phyloP scores from a whole-genome alignment of 2,329 filamentous ascomycete species.

The Trichoderma atroviride region DNA sequence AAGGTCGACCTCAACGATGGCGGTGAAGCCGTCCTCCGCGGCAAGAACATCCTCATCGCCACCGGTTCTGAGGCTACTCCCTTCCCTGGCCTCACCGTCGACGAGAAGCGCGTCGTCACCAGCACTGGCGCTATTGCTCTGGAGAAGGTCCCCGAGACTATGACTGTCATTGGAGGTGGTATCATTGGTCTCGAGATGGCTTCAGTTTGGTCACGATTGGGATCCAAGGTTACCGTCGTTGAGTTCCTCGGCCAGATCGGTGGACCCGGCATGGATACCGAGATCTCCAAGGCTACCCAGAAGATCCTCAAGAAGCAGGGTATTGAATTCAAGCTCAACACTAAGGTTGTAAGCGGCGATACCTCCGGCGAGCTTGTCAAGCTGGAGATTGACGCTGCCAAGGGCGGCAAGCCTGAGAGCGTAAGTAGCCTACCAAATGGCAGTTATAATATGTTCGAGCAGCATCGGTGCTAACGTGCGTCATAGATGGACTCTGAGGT shows the following conservation, averaged over 20 bases:
- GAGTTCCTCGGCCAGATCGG: slow-evolving; percentile 97
- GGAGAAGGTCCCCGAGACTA: slow-evolving; percentile 88
- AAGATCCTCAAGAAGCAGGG: slow-evolving; percentile 96
- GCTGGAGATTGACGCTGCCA: slow-evolving; percentile 85
- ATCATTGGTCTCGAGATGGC: slow-evolving; percentile 99
- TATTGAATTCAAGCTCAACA: slow-evolving; percentile 96
- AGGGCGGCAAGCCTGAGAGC: slow-evolving; percentile 92
- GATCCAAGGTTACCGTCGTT: slow-evolving; percentile 92
- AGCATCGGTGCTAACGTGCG: slow-evolving; percentile 30
- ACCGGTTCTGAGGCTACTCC: slow-evolving; percentile 94
- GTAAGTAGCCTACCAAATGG: slow-evolving; percentile 53
- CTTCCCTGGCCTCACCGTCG: slow-evolving; percentile 92
- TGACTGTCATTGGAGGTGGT: slow-evolving; percentile 96
- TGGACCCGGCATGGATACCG: slow-evolving; percentile 94
- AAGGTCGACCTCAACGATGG: slow-evolving; percentile 89
- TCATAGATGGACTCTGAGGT: slow-evolving; percentile 87
- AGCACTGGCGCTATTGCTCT: slow-evolving; percentile 93
- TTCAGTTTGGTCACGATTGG: slow-evolving; percentile 94
- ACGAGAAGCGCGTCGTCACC: slow-evolving; percentile 96
- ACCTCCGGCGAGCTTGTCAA: slow-evolving; percentile 75
- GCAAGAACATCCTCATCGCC: slow-evolving; percentile 98
- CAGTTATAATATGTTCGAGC: neutral
- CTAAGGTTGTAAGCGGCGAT: slow-evolving; percentile 89
- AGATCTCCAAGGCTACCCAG: slow-evolving; percentile 88
- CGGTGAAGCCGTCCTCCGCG: slow-evolving; percentile 82